Percentiles rank a stretch among this genome's conserved stretches.
phyloP scores from a whole-genome alignment of 331 rosid species.

The Malus hybrid region DNA sequence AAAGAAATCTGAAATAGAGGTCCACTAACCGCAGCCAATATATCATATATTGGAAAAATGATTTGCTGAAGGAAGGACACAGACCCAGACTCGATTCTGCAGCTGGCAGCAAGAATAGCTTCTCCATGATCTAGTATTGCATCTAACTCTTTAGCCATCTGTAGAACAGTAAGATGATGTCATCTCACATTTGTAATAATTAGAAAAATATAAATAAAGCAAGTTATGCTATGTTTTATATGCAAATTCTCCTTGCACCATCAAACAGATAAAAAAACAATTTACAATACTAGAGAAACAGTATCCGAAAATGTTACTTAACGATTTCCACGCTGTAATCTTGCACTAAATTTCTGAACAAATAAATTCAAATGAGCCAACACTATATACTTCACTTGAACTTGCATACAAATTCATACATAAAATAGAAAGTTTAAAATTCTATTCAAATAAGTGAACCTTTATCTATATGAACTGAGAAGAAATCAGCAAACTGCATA shows the following conservation, averaged over 20 bases:
- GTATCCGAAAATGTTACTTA: not conserved
- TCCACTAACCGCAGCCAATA: constrained; percentile 44
- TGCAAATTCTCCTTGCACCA: not conserved
- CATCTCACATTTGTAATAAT: not conserved
- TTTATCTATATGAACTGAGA: not conserved
- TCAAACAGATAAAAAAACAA: not conserved
- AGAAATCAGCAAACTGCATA: not conserved
- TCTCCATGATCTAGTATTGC: constrained; percentile 83
- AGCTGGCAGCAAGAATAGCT: constrained; percentile 53
- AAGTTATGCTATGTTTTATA: not conserved
- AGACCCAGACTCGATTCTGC: constrained; percentile 39
- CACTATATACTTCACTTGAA: not conserved
- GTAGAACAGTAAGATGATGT: constrained; percentile 14
- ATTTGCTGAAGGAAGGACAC: constrained; percentile 65
- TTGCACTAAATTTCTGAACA: not conserved
- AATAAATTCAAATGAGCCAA: not conserved
- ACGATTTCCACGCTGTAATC: not conserved
- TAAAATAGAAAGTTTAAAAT: too few relatives aligned
- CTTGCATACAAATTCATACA: not conserved
- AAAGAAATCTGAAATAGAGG: not conserved
- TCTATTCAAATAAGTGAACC: not conserved
- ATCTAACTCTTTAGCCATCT: constrained; percentile 97
- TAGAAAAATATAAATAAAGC: not conserved
- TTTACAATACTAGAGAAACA: not conserved
- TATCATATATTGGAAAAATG: constrained; percentile 57